Percentiles rank a stretch among this genome's conserved stretches.
Conservation (phyloP, 352 stramenopile genomes). For the Phytophthora hibernalis region DNA sequence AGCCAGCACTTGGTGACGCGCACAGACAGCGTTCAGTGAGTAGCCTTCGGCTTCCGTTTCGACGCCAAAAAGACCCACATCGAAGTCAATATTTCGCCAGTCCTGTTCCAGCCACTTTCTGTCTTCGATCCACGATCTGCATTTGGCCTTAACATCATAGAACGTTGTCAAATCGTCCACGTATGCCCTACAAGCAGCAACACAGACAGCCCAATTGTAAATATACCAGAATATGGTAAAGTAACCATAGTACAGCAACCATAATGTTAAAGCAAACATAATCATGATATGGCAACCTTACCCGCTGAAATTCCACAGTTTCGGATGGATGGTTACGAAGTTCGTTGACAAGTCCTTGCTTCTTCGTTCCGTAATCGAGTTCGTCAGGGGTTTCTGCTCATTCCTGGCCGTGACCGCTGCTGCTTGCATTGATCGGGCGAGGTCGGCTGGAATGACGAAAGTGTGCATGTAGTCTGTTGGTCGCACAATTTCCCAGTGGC, state of each 20-base stretch:
- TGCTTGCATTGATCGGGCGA: constrained; percentile 4
- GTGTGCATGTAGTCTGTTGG: constrained; percentile 13
- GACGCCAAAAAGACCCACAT: constrained; percentile 1
- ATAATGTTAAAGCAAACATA: no score
- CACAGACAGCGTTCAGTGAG: no score
- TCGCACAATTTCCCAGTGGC: no score
- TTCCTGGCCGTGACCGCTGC: neutral
- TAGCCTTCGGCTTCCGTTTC: constrained; percentile 1
- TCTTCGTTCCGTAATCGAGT: neutral
- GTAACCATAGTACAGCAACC: no score
- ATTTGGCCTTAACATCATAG: no score
- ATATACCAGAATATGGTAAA: no score
- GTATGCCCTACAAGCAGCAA: no score
- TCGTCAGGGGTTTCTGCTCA: no score
- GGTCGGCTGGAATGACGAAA: constrained; percentile 13
- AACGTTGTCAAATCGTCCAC: no score
- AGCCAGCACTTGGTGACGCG: neutral
- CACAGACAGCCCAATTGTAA: no score
- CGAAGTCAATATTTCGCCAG: neutral
- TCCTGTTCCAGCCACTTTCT: constrained; percentile 11
- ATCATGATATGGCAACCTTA: no score
- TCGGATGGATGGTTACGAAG: neutral
- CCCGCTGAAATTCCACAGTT: neutral
- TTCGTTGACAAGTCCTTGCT: neutral
- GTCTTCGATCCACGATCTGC: no score